Evolutionary conservation across 169 alveolate genomes (phyloP), one percentile per base, ranked within the genome.

Genomic region (Eimeria acervulina): DNA sequence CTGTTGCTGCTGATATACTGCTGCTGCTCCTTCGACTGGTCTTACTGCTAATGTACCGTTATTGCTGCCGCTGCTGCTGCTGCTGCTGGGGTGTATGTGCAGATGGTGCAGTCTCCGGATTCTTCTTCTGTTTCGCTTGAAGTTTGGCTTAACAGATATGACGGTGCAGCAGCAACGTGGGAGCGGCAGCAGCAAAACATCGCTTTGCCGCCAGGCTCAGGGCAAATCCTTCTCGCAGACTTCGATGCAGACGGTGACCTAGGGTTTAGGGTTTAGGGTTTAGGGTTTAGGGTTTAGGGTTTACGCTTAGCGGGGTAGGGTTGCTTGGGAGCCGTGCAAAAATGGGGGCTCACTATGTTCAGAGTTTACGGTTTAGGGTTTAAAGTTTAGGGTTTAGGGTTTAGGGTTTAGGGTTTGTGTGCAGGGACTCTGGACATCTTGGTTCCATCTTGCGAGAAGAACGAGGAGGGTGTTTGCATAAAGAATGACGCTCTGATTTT

Each of bases 211-310:
- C 72, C 88, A 15, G 72, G 38, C 33, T 85, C 85, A 28, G 87
- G 95, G 7, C 95, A 89, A 28, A 0, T 89, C 51, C 38, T 78
- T 47, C 52, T 89, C 17, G 95, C 95, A 15, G 95, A 89, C 95
- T 89, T 89, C 87, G 76, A 89, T n/a, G 95, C 95, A 12, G 95
- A 89, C 42, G 89, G 95, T 91, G 61, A 47, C 61, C 19, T 17
- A 87, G 89, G 89, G 89, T 44, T 42, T 78, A 40, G 68, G 66
- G 89, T 78, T 38, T 44, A n/a, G 33, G 89, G 89, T 44, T 42
- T 78, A 42, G 89, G 68, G 89, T 78, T 17, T 78, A 26, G 55
- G 89, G 89, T 42, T 78, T 38, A 78, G 68, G 66, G 89, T 12
- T 38, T 17, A n/a, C n/a, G n/a, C n/a, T n/a, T n/a, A n/a, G n/a